Evolutionary conservation across 2,329 filamentous ascomycete species (phyloP), one percentile per base, ranked within the genome.

Genomic region (Exophiala sp.): DNA sequence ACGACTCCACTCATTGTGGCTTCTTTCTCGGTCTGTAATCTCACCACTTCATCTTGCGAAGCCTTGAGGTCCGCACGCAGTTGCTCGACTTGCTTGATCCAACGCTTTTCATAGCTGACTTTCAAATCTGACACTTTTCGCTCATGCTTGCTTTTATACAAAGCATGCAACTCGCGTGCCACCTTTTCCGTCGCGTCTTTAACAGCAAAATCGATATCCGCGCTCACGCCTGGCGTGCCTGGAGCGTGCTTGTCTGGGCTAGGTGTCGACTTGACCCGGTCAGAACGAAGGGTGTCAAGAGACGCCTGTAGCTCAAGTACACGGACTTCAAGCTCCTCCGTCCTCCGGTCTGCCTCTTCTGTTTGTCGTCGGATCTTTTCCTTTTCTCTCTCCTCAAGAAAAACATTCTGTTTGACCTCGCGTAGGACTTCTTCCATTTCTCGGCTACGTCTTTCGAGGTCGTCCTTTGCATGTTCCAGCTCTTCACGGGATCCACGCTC

Each of bases 111-210:
- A 73, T 97, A 86, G 66, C 80, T 83, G 64, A 85, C 83, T 68
- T 86, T 97, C 61, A 99, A 78, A 3, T 91, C 92, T 1, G 89
- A 83, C 41, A 97, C 92, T 76, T 99, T 99, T 59, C 86, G 89
- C 75, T 97, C 92, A 69, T 99, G 94, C 75, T 99, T 99, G 68
- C 87, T 85, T 75, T 96, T 97, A 80, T 99, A 99, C 9, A 96
- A 80, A 0, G 86, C 81, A 69, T 99, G 94, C 38, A 99, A 80
- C 68, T 99, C 94, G 29, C 90, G 83, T n/a, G 92, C 91, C 38
- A 97, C 91, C 62, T 91, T 90, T 71, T 96, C 90, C 18, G 92
- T 87, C 1, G 88, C 87, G 41, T 88, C 79, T 66, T 96, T 91
- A 46, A 96, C 87, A 60, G 95, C 90, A 36, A 75, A 71, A 39